phyloP scores from a whole-genome alignment of 179 eudicot species.

The Heliamphora pulchella region DNA sequence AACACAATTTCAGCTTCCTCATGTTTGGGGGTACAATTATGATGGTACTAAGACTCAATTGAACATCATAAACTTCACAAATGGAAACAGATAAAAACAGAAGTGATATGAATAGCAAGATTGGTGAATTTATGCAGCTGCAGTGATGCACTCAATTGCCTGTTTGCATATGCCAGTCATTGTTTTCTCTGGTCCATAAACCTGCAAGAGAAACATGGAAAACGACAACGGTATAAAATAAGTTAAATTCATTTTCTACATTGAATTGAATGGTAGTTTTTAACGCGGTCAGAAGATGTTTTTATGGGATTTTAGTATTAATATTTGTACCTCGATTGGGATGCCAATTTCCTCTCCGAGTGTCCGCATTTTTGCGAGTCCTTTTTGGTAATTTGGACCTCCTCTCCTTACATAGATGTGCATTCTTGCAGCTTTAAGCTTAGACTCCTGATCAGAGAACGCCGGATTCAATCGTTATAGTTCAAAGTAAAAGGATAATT shows the following conservation, averaged over 20 bases:
- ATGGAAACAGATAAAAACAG: background rate
- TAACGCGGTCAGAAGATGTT: no score
- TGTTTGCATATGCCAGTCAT: conserved; percentile 99
- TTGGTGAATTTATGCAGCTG: conserved; percentile 43
- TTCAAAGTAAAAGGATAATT: background rate
- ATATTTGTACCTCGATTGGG: conserved; percentile 47
- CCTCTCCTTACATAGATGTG: conserved; percentile 61
- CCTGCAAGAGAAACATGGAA: conserved; percentile 35
- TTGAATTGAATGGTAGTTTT: background rate
- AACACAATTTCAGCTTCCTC: background rate
- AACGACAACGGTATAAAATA: background rate
- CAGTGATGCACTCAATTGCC: conserved; percentile 82
- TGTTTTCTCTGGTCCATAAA: conserved; percentile 93
- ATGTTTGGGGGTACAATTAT: background rate
- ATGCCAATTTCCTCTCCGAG: conserved; percentile 64
- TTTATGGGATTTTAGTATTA: no score
- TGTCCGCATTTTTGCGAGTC: conserved; percentile 52
- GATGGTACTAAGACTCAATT: background rate
- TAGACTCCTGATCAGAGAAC: conserved; percentile 37
- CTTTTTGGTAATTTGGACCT: conserved; percentile 67
- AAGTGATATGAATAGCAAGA: background rate
- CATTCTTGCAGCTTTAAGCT: conserved; percentile 65
- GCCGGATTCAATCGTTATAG: background rate
- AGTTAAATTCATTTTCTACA: background rate
- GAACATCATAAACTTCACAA: background rate